Percentiles rank a stretch among this genome's conserved stretches.
Conservation (phyloP, 2,329 filamentous ascomycete species). For the Aspergillus sp. region DNA sequence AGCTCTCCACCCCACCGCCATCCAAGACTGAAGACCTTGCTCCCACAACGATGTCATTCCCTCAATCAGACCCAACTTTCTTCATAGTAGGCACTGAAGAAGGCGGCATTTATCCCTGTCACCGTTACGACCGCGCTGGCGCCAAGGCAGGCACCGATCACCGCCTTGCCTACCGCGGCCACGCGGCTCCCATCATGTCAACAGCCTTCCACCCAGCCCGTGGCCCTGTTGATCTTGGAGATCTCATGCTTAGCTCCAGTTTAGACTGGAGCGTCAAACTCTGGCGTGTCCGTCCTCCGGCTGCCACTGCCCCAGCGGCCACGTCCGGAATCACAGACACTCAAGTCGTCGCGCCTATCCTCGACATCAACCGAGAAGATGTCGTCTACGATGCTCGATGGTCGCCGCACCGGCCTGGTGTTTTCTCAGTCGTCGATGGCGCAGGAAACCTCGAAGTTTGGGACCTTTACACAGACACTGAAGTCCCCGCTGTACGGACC, state of each 20-base stretch:
- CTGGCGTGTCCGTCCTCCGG: slow-evolving; percentile 76
- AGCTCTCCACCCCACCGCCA: slow-evolving; percentile 80
- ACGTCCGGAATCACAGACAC: slow-evolving; percentile 39
- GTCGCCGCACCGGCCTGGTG: slow-evolving; percentile 90
- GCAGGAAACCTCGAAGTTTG: slow-evolving; percentile 90
- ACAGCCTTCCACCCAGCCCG: slow-evolving; percentile 92
- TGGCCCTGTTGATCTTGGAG: slow-evolving; percentile 89
- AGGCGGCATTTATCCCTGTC: slow-evolving; percentile 92
- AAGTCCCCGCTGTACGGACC: slow-evolving; percentile 83
- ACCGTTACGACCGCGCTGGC: slow-evolving; percentile 94
- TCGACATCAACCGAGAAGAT: slow-evolving; percentile 92
- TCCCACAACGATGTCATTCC: slow-evolving; percentile 92
- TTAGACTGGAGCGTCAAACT: slow-evolving; percentile 97
- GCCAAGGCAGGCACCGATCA: slow-evolving; percentile 94
- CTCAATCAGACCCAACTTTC: slow-evolving; percentile 91
- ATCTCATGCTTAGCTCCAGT: slow-evolving; percentile 86
- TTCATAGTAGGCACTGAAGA: slow-evolving; percentile 97
- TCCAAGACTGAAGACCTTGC: slow-evolving; percentile 92
- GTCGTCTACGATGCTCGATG: slow-evolving; percentile 95
- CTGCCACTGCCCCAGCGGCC: slow-evolving; percentile 37
- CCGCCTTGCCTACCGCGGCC: slow-evolving; percentile 82
- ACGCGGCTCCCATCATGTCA: slow-evolving; percentile 92
- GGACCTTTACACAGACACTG: slow-evolving; percentile 89
- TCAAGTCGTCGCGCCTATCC: slow-evolving; percentile 67
- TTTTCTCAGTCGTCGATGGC: slow-evolving; percentile 93